phyloP scores from a whole-genome alignment of 768 basidiomycete species.

The Chalciporus piperatus region DNA sequence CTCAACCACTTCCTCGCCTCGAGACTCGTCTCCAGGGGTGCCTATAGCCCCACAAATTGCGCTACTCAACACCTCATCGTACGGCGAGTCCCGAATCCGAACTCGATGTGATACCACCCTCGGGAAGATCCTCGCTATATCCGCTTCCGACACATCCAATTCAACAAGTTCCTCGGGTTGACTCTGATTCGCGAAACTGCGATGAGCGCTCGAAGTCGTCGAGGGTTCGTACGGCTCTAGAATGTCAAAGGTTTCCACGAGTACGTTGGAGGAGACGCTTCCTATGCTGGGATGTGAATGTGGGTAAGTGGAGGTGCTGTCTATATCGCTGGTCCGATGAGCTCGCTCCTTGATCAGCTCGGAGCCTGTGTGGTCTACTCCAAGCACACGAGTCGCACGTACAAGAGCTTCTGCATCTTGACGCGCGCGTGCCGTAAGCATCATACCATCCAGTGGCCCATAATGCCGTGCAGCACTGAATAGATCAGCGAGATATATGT shows the following conservation, averaged over 20 bases:
- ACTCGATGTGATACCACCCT: conserved; percentile 74
- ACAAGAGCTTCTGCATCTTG: conserved; percentile 66
- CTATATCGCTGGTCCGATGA: conserved; percentile 18
- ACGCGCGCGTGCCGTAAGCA: conserved; percentile 59
- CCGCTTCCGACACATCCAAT: conserved; percentile 69
- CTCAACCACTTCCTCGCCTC: conserved; percentile 14
- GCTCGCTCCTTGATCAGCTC: conserved; percentile 45
- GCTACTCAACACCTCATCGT: conserved; percentile 67
- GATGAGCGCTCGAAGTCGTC: conserved; percentile 4
- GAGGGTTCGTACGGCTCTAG: conserved; percentile 9
- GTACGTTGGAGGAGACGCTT: conserved; percentile 22
- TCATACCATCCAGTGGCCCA: conserved; percentile 61
- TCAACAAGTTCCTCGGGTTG: conserved; percentile 25
- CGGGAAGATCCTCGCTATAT: conserved; percentile 72
- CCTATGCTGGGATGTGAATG: conserved; percentile 15
- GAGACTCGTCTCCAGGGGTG: conserved; percentile 14
- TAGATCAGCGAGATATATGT: conserved; percentile 68
- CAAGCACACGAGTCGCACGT: conserved; percentile 64
- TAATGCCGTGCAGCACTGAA: conserved; percentile 75
- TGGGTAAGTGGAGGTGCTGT: conserved; percentile 16
- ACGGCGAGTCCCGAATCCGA: conserved; percentile 63
- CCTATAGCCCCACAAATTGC: conserved; percentile 53
- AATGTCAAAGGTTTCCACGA: conserved; percentile 16
- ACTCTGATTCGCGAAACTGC: conserved; percentile 7
- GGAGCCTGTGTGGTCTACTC: conserved; percentile 57